These are phyloP conservation scores for Rhizomucor miehei DNA, from an alignment of 371 early-diverging fungal genomes.

Conservation along the genomic window DNA sequence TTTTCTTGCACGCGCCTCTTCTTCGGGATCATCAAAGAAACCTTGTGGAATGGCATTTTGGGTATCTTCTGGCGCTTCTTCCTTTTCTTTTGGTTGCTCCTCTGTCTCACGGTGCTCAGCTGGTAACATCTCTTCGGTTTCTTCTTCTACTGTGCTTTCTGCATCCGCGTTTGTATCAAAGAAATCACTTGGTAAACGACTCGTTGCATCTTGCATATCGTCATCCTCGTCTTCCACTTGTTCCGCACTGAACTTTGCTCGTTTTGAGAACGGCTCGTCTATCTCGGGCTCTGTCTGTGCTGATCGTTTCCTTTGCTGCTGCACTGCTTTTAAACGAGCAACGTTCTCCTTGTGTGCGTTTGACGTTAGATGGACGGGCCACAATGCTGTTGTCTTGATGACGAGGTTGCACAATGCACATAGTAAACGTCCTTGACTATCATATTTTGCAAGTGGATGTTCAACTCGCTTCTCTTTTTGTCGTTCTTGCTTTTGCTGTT, in stretches of 20 bases:
- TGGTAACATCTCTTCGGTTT: not conserved
- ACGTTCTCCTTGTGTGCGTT: conserved; percentile 32
- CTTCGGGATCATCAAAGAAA: conserved; percentile 47
- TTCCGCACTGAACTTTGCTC: conserved; percentile 13
- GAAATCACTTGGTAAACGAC: conserved; percentile 21
- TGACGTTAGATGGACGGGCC: conserved; percentile 40
- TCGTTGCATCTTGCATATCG: conserved; percentile 12
- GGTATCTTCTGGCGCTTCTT: not conserved
- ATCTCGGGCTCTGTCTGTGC: conserved; percentile 1
- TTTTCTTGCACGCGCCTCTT: conserved; percentile 41
- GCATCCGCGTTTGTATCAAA: conserved; percentile 19
- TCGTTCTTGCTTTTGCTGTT: conserved; percentile 38
- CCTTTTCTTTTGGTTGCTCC: not conserved
- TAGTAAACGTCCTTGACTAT: conserved; percentile 25
- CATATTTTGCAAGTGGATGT: conserved; percentile 50
- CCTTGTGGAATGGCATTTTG: conserved; percentile 29
- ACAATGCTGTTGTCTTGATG: conserved; percentile 24
- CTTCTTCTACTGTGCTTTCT: not conserved
- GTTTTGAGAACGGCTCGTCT: conserved; percentile 2
- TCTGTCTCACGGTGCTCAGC: conserved; percentile 10
- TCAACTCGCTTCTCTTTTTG: conserved; percentile 26
- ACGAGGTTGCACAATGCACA: conserved; percentile 35
- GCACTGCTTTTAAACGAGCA: conserved; percentile 36
- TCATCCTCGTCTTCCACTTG: conserved; percentile 23
- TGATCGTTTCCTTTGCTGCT: conserved; percentile 20